A percentile compares a stretch with the other conserved stretches of the same genome.
Evolutionary conservation across 2,329 filamentous ascomycete genomes (phyloP).

Genomic region (Acarospora socialis): DNA sequence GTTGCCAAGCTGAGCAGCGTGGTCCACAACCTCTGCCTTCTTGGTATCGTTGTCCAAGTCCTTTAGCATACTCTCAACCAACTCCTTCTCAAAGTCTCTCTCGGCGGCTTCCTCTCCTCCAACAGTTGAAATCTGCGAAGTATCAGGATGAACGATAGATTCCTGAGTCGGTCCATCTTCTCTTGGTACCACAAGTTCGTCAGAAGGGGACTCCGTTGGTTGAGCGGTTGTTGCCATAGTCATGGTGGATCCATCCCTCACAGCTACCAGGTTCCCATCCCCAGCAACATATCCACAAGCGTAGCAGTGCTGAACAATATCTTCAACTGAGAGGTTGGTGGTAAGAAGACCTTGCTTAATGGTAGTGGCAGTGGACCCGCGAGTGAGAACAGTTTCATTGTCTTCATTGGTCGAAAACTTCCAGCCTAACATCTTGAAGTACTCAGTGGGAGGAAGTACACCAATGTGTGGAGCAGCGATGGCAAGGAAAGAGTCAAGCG

Average conservation of each 20-base stretch:
- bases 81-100: too few relatives aligned
- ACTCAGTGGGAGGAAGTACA: slow-evolving; percentile 31
- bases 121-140: too few relatives aligned
- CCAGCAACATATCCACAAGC: slow-evolving; percentile 18
- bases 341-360: slow-evolving; percentile 15
- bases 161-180: too few relatives aligned
- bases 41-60: too few relatives aligned
- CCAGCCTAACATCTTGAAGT: slow-evolving; percentile 36
- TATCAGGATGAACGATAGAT: too few relatives aligned
- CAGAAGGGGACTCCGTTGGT: slow-evolving; percentile 10
- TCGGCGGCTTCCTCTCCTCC: too few relatives aligned
- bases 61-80: too few relatives aligned
- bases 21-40: too few relatives aligned
- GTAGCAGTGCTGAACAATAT: slow-evolving; percentile 22
- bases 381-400: slow-evolving; percentile 7
- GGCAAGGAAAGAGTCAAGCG: slow-evolving; percentile 34
- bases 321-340: slow-evolving; percentile 21
- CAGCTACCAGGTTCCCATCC: slow-evolving; percentile 6
- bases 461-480: slow-evolving; percentile 33
- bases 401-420: slow-evolving; percentile 16
- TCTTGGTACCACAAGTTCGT: too few relatives aligned
- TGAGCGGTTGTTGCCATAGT: slow-evolving; percentile 19
- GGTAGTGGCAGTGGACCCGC: slow-evolving; percentile 4
- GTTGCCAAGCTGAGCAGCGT: too few relatives aligned
- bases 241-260: slow-evolving; percentile 10